Base-by-base conservation (phyloP, 2,329 filamentous ascomycete species). In the Nigrospora osmanthi region DNA sequence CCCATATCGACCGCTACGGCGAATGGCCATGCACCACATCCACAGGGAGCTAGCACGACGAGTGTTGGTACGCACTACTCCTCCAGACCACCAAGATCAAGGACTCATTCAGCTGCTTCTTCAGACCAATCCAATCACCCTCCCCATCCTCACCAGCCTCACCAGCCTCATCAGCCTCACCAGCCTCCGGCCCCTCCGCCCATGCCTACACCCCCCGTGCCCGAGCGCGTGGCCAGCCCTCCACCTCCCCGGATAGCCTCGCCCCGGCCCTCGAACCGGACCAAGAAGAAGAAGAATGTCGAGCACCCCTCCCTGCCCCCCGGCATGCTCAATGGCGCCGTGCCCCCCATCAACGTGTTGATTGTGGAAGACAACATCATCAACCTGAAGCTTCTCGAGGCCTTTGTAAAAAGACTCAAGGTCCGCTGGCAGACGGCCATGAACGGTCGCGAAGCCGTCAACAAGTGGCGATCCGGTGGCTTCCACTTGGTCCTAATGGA, bases 311-410 rank as follows among this genome's bases (percentile, higher is more conserved):
- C 61, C 12, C 58, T 85, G 48, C 76, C 77, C 23, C 72, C 82
- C 4, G 82, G 79, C 30, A 74, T 87, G 56, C 76, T 95, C 28
- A 89, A 91, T 54, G 85, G 83, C 44, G 83, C 83, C 1, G 89
- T 97, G 1, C 93, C 93, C 9, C 91, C 93, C 1, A 97, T 98
- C 68, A 97, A 95, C 55, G 90, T 97, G 9, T 74, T 98, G 37
- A 95, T 98, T 49, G 93, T 98, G 13, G 93, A 98, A 69, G 93
- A 98, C 69, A 98, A 98, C 64, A 89, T 93, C 51, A 97, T 98
- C 75, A 98, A 97, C 60, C 72, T 97, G 54, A 87, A 89, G 58
- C 81, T 98, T 11, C 72, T 98, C 33, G 91, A 96, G 60, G 89
- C 90, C 1, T 95, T 98, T 59, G 91, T 97, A 74, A 95, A 96